Conservation (phyloP, 495 filamentous ascomycete genomes). For the Saxispiralis lemnorum region DNA sequence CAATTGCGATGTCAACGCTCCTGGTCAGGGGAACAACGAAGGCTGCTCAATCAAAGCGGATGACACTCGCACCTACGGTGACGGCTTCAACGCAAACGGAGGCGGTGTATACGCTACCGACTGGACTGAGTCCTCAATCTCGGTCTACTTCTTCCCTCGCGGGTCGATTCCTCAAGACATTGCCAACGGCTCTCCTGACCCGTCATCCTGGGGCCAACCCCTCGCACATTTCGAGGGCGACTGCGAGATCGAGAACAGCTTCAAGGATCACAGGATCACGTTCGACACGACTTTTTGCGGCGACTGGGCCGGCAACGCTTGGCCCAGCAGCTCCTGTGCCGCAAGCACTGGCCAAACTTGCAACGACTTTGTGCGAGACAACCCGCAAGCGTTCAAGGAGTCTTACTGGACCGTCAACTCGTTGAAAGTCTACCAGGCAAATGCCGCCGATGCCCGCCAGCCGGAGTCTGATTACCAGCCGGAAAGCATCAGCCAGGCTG, state of each 20-base stretch:
- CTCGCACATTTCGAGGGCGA: constrained; percentile 39
- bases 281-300: constrained; percentile 78
- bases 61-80: constrained; percentile 32
- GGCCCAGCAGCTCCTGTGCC: constrained; percentile 17
- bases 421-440: constrained; percentile 16
- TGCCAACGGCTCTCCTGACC: constrained; percentile 37
- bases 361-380: constrained; percentile 18
- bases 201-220: constrained; percentile 46
- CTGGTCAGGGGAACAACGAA: constrained; percentile 32
- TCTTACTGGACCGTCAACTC: constrained; percentile 23
- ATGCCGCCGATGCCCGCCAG: too few species aligned
- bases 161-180: constrained; percentile 39
- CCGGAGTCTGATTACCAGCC: too few species aligned
- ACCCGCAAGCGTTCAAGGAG: constrained; percentile 19
- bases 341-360: constrained; percentile 8
- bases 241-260: constrained; percentile 17
- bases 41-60: constrained; percentile 25
- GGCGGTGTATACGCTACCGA: constrained; percentile 69
- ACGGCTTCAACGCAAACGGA: constrained; percentile 49
- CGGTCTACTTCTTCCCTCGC: constrained; percentile 65
- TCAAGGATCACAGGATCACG: constrained; percentile 27
- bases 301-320: constrained; percentile 61
- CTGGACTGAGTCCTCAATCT: constrained; percentile 49
- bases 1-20: constrained; percentile 38
- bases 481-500: too few species aligned